Evolutionary conservation across 2,329 filamentous ascomycete species (phyloP), one percentile per base, ranked within the genome.

Genomic region (Diaporthe vexans): DNA sequence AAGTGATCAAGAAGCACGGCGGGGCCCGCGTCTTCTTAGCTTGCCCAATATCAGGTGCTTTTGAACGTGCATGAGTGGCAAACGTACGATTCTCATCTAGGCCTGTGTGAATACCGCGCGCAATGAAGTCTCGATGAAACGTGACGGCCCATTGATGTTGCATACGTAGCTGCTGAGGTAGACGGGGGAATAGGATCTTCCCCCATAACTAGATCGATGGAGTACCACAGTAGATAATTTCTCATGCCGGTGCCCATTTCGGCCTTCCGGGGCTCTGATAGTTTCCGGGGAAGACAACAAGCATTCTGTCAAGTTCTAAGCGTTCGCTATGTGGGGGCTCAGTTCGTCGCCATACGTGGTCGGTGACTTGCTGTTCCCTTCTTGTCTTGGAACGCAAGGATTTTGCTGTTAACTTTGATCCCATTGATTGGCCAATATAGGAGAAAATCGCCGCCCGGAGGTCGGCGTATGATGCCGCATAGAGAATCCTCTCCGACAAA

Each of bases 241-340:
- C 26, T n/a, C 40, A 15, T 15, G 40, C 11, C 26, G 9, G 6
- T 21, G 7, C 8, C 10, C 6, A 17, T 24, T 24, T 26, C 21
- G 10, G 19, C 4, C 2, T 2, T n/a, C 7, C 6, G 61, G 43
- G 21, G 15, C 7, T n/a, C 10, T 24, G 26, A 51, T 35, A 8
- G 19, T 65, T 33, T n/a, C 24, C 9, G 43, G 19, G 29, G 29
- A n/a, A 43, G 19, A 35, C 9, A 51, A 65, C 26, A 65, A 51
- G 61, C 43, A 65, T 35, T 48, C 26, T 65, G 61, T 65, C 61
- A 65, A 24, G 43, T 35, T 33, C 43, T 26, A 24, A 4, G 43
- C 43, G 6, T 40, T 51, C 43, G 43, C 19, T 35, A 51, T 24
- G 26, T 48, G 40, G 59, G 40, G 59, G 6, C 3, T n/a, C 4